Percentiles rank a stretch among this genome's conserved stretches.
Evolutionary conservation across 1,139 yeast genomes (phyloP).

Genomic region (Debaryomycetaceae sp.): DNA sequence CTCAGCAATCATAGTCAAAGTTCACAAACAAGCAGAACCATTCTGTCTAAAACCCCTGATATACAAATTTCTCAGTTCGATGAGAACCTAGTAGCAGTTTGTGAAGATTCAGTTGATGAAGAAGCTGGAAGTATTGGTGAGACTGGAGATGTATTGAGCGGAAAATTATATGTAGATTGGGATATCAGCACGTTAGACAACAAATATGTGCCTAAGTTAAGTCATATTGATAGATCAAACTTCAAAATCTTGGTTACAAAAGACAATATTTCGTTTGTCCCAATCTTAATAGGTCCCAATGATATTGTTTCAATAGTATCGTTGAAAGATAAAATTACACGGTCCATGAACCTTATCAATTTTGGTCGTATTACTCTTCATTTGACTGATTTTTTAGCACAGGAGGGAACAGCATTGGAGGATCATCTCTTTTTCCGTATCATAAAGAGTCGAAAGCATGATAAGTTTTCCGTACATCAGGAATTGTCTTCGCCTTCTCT

Average conservation of each 20-base stretch:
- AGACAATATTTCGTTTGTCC: slow-evolving; percentile 54
- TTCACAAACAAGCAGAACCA: neutral
- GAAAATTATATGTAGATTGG: neutral
- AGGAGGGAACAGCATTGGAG: slow-evolving; percentile 60
- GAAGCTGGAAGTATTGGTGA: neutral
- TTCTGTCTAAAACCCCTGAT: neutral
- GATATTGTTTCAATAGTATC: slow-evolving; percentile 8
- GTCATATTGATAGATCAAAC: slow-evolving; percentile 7
- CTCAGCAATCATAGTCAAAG: neutral
- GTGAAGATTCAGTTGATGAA: neutral
- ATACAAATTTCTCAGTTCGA: neutral
- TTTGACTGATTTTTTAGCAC: slow-evolving; percentile 67
- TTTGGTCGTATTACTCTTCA: slow-evolving; percentile 49
- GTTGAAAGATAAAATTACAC: slow-evolving; percentile 36
- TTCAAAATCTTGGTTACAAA: slow-evolving; percentile 50
- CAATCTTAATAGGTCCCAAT: slow-evolving; percentile 31
- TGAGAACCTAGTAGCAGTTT: neutral
- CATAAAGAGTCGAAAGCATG: slow-evolving; percentile 29
- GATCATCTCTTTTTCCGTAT: slow-evolving; percentile 39
- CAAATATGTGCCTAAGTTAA: slow-evolving; percentile 27
- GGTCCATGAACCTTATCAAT: slow-evolving; percentile 38
- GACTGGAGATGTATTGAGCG: neutral
- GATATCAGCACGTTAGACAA: slow-evolving; percentile 16
- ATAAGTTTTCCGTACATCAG: slow-evolving; percentile 46
- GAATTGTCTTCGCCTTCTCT: slow-evolving; percentile 32